Evolutionary conservation across 1,284 basidiomycete genomes (phyloP).

Genomic region (Coniferiporia weirii): DNA sequence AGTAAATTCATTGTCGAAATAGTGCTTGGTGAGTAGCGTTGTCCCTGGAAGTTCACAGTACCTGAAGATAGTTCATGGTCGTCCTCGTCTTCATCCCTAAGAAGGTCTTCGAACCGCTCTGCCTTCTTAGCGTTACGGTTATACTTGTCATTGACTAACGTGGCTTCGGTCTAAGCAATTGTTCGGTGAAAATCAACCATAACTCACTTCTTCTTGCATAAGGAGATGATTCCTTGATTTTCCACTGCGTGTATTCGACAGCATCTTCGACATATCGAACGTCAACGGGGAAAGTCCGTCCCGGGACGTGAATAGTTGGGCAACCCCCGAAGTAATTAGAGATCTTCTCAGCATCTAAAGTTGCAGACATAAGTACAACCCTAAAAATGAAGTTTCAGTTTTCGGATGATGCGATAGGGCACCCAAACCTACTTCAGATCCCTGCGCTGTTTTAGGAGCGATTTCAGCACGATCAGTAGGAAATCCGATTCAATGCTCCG

Average conservation of each 20-base stretch:
- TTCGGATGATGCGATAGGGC: not conserved
- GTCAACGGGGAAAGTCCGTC: slow-evolving; percentile 95
- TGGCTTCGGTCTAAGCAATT: slow-evolving; percentile 4
- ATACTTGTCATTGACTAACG: slow-evolving; percentile 55
- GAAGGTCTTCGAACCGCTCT: slow-evolving; percentile 74
- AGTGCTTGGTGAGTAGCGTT: slow-evolving; percentile 70
- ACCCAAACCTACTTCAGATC: slow-evolving; percentile 67
- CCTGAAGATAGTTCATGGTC: slow-evolving; percentile 40
- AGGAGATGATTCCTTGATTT: slow-evolving; percentile 77
- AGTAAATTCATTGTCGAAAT: slow-evolving; percentile 79
- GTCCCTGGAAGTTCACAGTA: slow-evolving; percentile 53
- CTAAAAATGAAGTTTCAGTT: slow-evolving; percentile 33
- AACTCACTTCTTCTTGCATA: slow-evolving; percentile 72
- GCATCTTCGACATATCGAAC: slow-evolving; percentile 90
- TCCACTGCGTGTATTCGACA: slow-evolving; percentile 83
- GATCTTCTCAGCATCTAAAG: slow-evolving; percentile 91
- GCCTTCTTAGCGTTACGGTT: slow-evolving; percentile 49
- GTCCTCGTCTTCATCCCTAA: slow-evolving; percentile 64
- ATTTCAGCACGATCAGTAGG: slow-evolving; percentile 90
- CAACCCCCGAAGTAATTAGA: slow-evolving; percentile 91
- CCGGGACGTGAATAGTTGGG: slow-evolving; percentile 85
- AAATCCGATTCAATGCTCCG: slow-evolving; percentile 98
- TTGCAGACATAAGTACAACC: slow-evolving; percentile 97
- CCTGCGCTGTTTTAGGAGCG: slow-evolving; percentile 73
- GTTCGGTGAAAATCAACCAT: not conserved